These are phyloP conservation scores for Ceriops tagal DNA, from an alignment of 345 rosid species.

Conservation along the genomic window DNA sequence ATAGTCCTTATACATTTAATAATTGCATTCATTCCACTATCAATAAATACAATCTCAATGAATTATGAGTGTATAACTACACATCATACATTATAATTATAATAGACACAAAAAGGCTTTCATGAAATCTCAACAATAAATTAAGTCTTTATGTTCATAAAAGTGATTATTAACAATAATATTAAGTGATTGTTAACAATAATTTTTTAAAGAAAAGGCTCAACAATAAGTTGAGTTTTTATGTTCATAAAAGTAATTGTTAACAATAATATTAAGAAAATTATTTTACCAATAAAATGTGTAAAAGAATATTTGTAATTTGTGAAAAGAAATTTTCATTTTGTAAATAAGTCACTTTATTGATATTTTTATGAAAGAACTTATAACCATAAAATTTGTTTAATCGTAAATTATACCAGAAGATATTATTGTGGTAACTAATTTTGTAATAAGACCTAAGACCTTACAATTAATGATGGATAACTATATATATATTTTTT, in stretches of 20 bases:
- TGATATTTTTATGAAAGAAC: not conserved
- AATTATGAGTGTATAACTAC: no score
- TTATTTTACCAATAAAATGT: not conserved
- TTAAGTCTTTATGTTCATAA: not conserved
- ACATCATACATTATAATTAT: no score
- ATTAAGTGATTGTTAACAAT: not conserved
- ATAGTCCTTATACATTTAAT: no score
- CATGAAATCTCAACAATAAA: not conserved
- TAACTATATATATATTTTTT: not conserved
- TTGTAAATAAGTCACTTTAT: not conserved
- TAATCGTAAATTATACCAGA: not conserved
- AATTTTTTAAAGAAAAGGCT: not conserved
- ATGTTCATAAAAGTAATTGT: not conserved
- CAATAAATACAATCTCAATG: no score
- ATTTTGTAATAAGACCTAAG: not conserved
- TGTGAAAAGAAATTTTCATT: not conserved
- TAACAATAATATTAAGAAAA: not conserved
- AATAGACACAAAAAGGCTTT: no score
- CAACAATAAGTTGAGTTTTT: not conserved
- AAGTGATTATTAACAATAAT: not conserved
- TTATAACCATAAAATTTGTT: not conserved
- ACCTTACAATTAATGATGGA: not conserved
- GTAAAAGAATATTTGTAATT: not conserved
- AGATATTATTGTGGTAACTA: not conserved
- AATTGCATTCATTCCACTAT: no score